These are phyloP conservation scores for Didymella lethalis DNA, from an alignment of 2,329 filamentous ascomycete genomes.

Conservation along the genomic window DNA sequence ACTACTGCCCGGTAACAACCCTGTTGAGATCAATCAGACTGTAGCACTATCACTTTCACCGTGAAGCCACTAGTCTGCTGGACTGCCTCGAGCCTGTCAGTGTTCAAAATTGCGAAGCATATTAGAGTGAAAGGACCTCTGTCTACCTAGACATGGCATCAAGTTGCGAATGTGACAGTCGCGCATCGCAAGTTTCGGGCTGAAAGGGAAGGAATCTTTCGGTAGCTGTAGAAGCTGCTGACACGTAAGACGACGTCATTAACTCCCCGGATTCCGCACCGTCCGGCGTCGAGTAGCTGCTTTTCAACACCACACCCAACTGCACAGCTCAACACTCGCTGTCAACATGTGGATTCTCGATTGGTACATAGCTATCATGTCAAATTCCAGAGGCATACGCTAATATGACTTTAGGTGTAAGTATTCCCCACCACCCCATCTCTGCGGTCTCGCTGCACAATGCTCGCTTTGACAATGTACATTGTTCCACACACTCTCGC, in stretches of 20 bases:
- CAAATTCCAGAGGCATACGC: neutral
- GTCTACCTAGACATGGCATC: too few relatives aligned
- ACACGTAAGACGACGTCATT: constrained; percentile 23
- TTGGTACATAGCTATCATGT: constrained; percentile 64
- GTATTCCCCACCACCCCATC: constrained; percentile 24
- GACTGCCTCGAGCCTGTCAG: neutral
- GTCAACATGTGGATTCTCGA: constrained; percentile 85
- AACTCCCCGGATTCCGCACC: constrained; percentile 1
- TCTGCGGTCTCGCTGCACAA: constrained; percentile 6
- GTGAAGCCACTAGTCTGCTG: neutral
- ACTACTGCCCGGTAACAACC: neutral
- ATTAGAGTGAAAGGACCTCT: neutral
- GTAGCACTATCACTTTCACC: neutral
- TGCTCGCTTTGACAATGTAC: neutral
- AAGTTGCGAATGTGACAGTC: neutral
- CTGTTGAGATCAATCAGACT: neutral
- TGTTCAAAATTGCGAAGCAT: neutral
- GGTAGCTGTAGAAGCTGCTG: neutral
- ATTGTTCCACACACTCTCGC: neutral
- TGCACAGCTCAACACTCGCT: neutral
- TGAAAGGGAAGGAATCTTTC: too few relatives aligned
- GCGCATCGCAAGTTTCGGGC: neutral
- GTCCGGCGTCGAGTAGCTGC: constrained; percentile 3
- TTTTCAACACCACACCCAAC: neutral
- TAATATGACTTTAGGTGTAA: constrained; percentile 43